Evolutionary conservation across 2,329 filamentous ascomycete genomes (phyloP).

Genomic region (Colletotrichum sp.): DNA sequence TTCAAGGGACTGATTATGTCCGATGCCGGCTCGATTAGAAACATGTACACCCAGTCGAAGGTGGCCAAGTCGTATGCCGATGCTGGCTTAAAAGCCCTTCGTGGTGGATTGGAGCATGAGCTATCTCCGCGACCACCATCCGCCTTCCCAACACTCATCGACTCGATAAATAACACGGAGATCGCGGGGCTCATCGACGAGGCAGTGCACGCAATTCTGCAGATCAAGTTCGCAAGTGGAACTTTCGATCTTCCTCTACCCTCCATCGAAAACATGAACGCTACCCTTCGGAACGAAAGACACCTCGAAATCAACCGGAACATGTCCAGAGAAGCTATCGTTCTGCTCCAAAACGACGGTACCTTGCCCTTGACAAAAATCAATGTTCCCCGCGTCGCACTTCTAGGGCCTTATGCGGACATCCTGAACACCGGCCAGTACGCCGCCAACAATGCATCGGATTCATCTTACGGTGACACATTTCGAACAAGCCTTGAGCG

Average conservation of each 20-base stretch:
- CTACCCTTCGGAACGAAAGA: constrained; percentile 14
- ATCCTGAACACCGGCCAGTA: constrained; percentile 26
- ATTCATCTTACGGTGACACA: constrained; percentile 24
- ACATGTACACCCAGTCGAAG: constrained; percentile 31
- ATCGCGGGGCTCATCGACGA: constrained; percentile 28
- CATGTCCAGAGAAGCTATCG: constrained; percentile 25
- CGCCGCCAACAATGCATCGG: constrained; percentile 24
- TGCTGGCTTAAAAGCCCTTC: constrained; percentile 29
- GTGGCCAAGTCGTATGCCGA: constrained; percentile 30
- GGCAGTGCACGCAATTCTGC: constrained; percentile 29
- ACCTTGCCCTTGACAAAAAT: constrained; percentile 13
- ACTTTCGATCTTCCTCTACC: constrained; percentile 30
- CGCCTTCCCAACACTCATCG: constrained; percentile 27
- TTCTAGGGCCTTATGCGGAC: constrained; percentile 25
- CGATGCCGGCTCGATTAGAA: constrained; percentile 31
- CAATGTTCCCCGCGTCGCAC: constrained; percentile 11
- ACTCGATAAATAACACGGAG: constrained; percentile 23
- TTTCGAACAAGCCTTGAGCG: constrained; percentile 24
- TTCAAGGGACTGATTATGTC: constrained; percentile 38
- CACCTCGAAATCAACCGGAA: constrained; percentile 25
- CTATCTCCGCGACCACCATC: constrained; percentile 28
- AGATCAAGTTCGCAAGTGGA: constrained; percentile 33
- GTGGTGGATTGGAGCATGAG: constrained; percentile 32
- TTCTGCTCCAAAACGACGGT: constrained; percentile 26
- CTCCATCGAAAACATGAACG: constrained; percentile 14